A percentile compares a stretch with the other conserved stretches of the same genome.
Evolutionary conservation across 139 green algal species (phyloP).

Genomic region (Chlamydomonas applanata): DNA sequence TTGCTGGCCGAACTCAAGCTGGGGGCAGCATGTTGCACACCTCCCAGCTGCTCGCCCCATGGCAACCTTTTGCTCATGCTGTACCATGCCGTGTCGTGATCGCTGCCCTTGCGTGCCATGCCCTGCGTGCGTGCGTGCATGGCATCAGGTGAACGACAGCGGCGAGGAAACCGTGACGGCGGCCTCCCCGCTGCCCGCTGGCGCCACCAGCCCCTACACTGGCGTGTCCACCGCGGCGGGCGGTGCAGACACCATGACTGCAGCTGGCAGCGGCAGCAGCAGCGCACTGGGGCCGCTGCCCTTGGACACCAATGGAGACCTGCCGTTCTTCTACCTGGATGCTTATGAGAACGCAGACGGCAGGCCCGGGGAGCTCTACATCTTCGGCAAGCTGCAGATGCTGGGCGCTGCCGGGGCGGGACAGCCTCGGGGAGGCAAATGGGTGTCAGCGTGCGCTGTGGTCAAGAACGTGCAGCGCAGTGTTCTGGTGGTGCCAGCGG

Average conservation of each 20-base stretch:
- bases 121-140: too few species aligned
- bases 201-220: too few species aligned
- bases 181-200: too few species aligned
- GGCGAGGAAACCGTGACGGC: too few species aligned
- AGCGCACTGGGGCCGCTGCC: conserved; percentile 38
- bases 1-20: too few species aligned
- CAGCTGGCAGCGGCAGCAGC: conserved; percentile 4
- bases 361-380: conserved; percentile 65
- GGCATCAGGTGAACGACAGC: too few species aligned
- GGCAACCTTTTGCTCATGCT: too few species aligned
- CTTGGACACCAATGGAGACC: conserved; percentile 56
- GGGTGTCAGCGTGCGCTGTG: conserved; percentile 15
- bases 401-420: not conserved
- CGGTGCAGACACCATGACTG: not conserved
- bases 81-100: too few species aligned
- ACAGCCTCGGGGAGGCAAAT: conserved; percentile 1
- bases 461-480: conserved; percentile 51
- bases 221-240: not conserved
- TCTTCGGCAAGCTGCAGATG: conserved; percentile 90
- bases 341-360: conserved; percentile 78
- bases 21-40: too few species aligned
- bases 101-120: too few species aligned
- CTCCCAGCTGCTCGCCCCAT: too few species aligned
- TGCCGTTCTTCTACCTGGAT: conserved; percentile 91
- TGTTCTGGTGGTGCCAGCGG: conserved; percentile 78